Evolutionary conservation across 1,139 yeast species (phyloP), one percentile per base, ranked within the genome.

Genomic region (Hyphopichia pseudoburtonii): DNA sequence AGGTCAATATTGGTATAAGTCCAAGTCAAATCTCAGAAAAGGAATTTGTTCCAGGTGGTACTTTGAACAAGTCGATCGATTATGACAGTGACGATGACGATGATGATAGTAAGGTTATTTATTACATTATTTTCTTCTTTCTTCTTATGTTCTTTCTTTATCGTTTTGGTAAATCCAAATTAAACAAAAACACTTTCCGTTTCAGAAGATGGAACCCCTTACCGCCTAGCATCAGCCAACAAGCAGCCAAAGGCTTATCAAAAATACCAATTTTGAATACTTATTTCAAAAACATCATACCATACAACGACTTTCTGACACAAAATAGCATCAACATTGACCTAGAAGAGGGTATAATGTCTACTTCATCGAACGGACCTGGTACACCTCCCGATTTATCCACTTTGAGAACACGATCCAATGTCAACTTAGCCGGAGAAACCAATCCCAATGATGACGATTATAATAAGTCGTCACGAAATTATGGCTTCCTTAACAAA

Each of bases 1-100:
- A 40, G 0, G 33, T 40, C 1, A 59, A 64, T 3, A 65, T 75
- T n/a, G 86, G 86, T 0, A 69, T 79, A 26, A 58, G 57, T 32
- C 84, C 85, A 2, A 77, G 82, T 51, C 63, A 65, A 8, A 63
- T 73, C 9, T 70, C 76, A 2, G 72, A 68, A 3, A 62, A 62
- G 26, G 32, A 48, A 15, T 71, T 73, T 47, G 64, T 73, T 3
- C 58, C 76, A 2, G 72, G 67, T 5, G 56, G 54, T 3, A 19
- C 36, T 8, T 18, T 21, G 3, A n/a, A 37, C 7, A 43, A 38
- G 18, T 28, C 37, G 9, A 27, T 29, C 2, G 52, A 42, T 7
- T 42, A 44, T 17, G 52, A 48, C 21, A 41, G 50, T 12, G 61
- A 54, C 30, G 54, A 54, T 29, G 61, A 56, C 25, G 59, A 52